Base-by-base conservation (phyloP, 768 basidiomycete species). In the Lentinula aciculospora region DNA sequence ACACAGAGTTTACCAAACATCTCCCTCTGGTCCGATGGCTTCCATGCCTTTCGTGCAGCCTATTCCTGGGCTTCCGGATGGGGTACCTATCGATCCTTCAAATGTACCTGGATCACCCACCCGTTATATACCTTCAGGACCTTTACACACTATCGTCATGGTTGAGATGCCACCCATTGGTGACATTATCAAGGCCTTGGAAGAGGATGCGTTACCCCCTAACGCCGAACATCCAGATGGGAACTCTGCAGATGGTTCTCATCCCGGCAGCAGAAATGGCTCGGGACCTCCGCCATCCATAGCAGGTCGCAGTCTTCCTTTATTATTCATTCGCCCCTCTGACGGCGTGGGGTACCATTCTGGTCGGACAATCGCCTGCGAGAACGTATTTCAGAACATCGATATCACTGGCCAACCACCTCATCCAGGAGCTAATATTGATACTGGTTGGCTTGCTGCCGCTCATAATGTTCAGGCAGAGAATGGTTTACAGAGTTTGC, bases 281-380 rank as follows among this genome's bases (percentile, higher is more conserved):
- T 51, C 49, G 47, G 46, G 62, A 60, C 72, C 80, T 17, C 73
- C 78, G 44, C 65, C 82, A 29, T 73, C 82, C n/a, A 81, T 90
- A 48, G 68, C 82, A 2, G 86, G 87, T 7, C 82, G 86, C 53
- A 89, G 79, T 62, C 75, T 94, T 4, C 92, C 92, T 0, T 66
- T 94, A 62, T 68, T 94, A 37, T 93, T 94, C 67, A 92, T 94
- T 58, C 84, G 92, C 31, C 76, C 86, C 15, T 81, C 76, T 40
- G 92, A 94, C 64, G 90, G 92, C n/a, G 84, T 93, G 29, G 92
- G 92, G 3, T 94, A 92, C 68, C 89, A 92, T 68, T 92, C 92
- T 21, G 91, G 91, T 36, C 82, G 90, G 61, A 89, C 87, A 42
- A 84, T 94, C 58, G 81, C 89, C 17, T 89, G 88, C 67, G 91